Evolutionary conservation across 257 asterid genomes (phyloP).

Genomic region (Jaltomata sinuosa): DNA sequence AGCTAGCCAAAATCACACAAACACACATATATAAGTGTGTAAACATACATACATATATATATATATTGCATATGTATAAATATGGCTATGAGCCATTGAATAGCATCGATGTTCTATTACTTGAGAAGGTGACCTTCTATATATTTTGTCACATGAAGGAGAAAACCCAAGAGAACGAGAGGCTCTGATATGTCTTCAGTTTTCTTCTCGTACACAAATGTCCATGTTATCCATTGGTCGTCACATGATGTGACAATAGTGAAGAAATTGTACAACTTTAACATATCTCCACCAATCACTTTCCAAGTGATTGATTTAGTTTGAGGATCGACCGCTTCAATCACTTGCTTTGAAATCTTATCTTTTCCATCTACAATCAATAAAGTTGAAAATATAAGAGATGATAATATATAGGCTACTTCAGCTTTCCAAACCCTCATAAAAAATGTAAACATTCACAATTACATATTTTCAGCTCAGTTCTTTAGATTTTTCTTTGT

Average conservation of each 20-base stretch:
- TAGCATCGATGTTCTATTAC: neutral
- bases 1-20: neutral
- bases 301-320: slow-evolving; percentile 2
- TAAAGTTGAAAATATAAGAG: neutral
- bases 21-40: neutral
- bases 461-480: neutral
- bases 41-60: neutral
- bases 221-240: neutral
- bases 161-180: neutral
- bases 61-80: neutral
- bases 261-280: neutral
- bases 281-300: neutral
- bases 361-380: neutral
- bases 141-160: neutral
- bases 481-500: neutral
- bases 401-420: neutral
- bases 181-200: neutral
- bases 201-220: neutral
- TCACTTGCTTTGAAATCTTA: neutral
- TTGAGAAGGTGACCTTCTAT: neutral
- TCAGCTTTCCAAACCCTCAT: neutral
- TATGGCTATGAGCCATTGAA: neutral
- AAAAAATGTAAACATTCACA: neutral
- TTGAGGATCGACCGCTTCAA: neutral
- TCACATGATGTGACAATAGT: neutral